Evolutionary conservation across 1,284 basidiomycete genomes (phyloP), one percentile per base, ranked within the genome.

Genomic region (Paramarasmius palmivorus): DNA sequence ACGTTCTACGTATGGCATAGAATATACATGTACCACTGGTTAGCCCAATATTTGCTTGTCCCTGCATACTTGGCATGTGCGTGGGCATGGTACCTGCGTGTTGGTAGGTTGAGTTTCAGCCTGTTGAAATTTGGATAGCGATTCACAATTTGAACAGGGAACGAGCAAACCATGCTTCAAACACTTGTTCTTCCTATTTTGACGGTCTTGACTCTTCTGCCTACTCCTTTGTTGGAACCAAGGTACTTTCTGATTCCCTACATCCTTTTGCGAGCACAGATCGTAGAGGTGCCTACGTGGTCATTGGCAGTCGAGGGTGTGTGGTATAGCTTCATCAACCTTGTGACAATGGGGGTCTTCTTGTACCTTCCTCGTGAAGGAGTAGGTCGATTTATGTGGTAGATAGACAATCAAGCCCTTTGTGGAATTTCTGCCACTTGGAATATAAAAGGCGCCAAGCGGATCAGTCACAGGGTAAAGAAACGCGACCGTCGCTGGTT

Each of bases 1-100:
- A 92, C 92, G 14, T 98, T 97, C 75, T 98, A 98, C 70, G 74
- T 96, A 47, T 96, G 93, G 92, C 81, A 86, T 38, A 78, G 92
- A 58, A 73, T 95, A 59, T 88, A 89, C 72, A 78, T 89, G 68
- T 69, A 85, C 39, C 88, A 90, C 66, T 83, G 85, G 23, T 57
- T 79, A 29, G 81, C 88, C 14, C 89, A 90, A 37, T 95, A 93
- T 67, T 63, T 84, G 35, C 73, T 95, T 47, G 80, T 88, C 49
- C 91, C 90, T 15, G 78, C 79, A 32, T 97, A 97, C 72, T 73
- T 95, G 49, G 81, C 84, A 32, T 90, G 87, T 63, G 81, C 74
- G 49, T 92, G 88, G 88, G 83, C 85, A 42, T 93, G 92, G 92
- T 90, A 83, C 69, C 71, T 92, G 68, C 84, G 90, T 74, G 80